Conservation (phyloP, 345 rosid species). For the Brassica juncea region DNA sequence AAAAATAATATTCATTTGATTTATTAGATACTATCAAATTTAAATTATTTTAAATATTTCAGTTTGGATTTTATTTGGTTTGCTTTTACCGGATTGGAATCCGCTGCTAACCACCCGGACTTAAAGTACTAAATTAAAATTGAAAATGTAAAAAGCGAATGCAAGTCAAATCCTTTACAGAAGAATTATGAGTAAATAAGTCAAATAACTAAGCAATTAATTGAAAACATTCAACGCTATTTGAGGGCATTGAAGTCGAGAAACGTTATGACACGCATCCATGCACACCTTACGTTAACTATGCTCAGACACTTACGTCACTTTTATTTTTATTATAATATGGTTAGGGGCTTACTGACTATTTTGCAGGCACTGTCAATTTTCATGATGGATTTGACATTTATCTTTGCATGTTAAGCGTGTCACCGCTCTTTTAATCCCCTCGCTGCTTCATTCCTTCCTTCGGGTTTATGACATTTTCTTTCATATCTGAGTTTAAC, state of each 20-base stretch:
- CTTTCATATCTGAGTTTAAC: neutral
- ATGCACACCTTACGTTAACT: conserved; percentile 50
- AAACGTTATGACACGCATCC: conserved; percentile 58
- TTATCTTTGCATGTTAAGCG: conserved; percentile 37
- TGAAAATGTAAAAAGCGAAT: neutral
- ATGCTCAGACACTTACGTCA: conserved; percentile 48
- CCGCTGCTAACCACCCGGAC: too few relatives aligned
- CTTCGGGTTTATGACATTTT: conserved; percentile 2
- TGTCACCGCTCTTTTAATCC: conserved; percentile 17
- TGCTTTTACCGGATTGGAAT: too few relatives aligned
- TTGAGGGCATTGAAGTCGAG: conserved; percentile 46
- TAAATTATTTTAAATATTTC: too few relatives aligned
- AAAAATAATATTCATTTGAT: too few relatives aligned
- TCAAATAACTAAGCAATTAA: neutral
- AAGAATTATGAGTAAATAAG: neutral
- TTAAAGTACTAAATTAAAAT: neutral
- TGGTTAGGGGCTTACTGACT: conserved; percentile 31
- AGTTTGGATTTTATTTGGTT: too few relatives aligned
- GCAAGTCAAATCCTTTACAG: conserved; percentile 3
- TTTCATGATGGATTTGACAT: conserved; percentile 40
- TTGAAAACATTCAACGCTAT: conserved; percentile 15
- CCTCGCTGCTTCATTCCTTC: conserved; percentile 12
- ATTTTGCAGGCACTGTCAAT: conserved; percentile 34
- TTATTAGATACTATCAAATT: too few relatives aligned
- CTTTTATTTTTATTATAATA: conserved; percentile 19